Conservation (phyloP, 2,329 filamentous ascomycete species). For the Trichoderma brevicompactum region DNA sequence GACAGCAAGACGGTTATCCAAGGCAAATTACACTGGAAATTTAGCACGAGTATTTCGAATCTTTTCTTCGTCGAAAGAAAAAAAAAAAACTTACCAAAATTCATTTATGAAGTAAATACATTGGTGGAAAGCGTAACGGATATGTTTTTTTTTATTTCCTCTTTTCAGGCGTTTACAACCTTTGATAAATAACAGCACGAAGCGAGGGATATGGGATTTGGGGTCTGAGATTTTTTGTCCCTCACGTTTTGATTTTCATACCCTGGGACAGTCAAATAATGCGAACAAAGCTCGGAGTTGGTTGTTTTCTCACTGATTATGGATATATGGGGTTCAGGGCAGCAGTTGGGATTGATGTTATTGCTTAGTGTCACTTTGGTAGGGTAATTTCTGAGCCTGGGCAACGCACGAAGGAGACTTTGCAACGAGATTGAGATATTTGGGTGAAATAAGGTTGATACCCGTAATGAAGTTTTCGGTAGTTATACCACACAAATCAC, state of each 20-base stretch:
- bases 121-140: background rate
- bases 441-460: slow-evolving; percentile 27
- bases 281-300: slow-evolving; percentile 27
- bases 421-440: slow-evolving; percentile 21
- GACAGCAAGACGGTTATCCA: background rate
- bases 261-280: slow-evolving; percentile 26
- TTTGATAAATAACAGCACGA: slow-evolving; percentile 12
- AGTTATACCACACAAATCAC: slow-evolving; percentile 14
- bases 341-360: slow-evolving; percentile 18
- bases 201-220: slow-evolving; percentile 8
- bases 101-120: background rate
- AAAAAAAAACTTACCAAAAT: background rate
- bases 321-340: slow-evolving; percentile 32
- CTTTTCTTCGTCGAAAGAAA: background rate
- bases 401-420: background rate
- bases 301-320: slow-evolving; percentile 36
- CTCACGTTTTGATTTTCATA: slow-evolving; percentile 27
- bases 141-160: background rate
- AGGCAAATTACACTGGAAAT: background rate
- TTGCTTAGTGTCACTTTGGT: slow-evolving; percentile 13
- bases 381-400: slow-evolving; percentile 3
- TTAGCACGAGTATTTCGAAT: background rate
- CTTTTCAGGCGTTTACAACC: slow-evolving; percentile 18
- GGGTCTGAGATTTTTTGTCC: slow-evolving; percentile 3
- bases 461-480: slow-evolving; percentile 24